These are phyloP conservation scores for Exidia glandulosa DNA, from an alignment of 768 basidiomycete genomes.

Conservation along the genomic window DNA sequence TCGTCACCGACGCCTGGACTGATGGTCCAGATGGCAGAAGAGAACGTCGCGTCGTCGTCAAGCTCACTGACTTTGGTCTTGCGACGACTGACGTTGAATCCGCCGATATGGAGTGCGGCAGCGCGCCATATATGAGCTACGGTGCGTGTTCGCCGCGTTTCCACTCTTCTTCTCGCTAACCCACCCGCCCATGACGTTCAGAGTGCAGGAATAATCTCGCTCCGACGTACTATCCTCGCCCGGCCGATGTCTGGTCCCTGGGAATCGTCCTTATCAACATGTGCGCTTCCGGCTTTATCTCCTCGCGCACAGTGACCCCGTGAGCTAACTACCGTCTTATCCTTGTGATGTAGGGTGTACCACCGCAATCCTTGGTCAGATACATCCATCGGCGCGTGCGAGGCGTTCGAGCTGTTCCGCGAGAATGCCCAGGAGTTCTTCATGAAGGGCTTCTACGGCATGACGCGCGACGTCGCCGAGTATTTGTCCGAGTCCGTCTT, in stretches of 20 bases:
- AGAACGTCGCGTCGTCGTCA: slow-evolving; percentile 88
- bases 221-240: slow-evolving; percentile 86
- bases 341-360: slow-evolving; percentile 56
- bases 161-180: not conserved
- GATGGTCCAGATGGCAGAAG: slow-evolving; percentile 42
- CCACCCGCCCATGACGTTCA: slow-evolving; percentile 20
- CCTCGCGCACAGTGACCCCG: not conserved
- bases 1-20: slow-evolving; percentile 73
- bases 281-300: slow-evolving; percentile 30
- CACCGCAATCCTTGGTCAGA: slow-evolving; percentile 99
- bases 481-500: slow-evolving; percentile 81
- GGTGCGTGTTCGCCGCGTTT: slow-evolving; percentile 37
- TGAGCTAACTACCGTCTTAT: slow-evolving; percentile 5
- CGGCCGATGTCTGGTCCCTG: slow-evolving; percentile 97
- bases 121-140: slow-evolving; percentile 97
- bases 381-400: slow-evolving; percentile 67
- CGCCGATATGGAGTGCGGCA: slow-evolving; percentile 96
- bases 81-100: slow-evolving; percentile 83
- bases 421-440: slow-evolving; percentile 77
- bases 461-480: slow-evolving; percentile 77
- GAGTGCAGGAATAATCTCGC: slow-evolving; percentile 97
- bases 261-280: slow-evolving; percentile 99
- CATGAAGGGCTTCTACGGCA: slow-evolving; percentile 80
- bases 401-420: slow-evolving; percentile 64
- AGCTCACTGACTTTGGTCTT: slow-evolving; percentile 93